Conservation (phyloP, 2,329 filamentous ascomycete species). For the Botryosphaeria dothidea region DNA sequence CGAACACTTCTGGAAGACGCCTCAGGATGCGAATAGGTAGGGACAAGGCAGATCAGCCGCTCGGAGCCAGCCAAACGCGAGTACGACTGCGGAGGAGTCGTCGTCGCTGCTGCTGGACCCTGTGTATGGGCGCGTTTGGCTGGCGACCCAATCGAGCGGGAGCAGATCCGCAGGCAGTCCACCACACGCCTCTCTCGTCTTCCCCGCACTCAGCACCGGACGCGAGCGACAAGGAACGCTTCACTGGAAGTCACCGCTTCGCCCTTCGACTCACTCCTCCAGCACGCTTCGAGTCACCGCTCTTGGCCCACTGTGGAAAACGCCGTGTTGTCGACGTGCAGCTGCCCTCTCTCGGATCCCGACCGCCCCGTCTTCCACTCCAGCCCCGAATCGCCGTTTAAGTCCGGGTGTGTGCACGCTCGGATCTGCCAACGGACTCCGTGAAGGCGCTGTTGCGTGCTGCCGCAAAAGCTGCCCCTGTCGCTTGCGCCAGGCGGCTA, state of each 20-base stretch:
- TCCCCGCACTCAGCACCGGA: not conserved
- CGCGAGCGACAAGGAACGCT: not conserved
- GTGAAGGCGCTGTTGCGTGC: not conserved
- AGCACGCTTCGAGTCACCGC: not conserved
- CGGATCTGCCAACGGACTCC: not conserved
- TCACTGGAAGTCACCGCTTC: not conserved
- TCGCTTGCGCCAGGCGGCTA: not conserved
- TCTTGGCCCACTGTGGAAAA: not conserved
- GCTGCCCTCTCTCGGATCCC: not conserved
- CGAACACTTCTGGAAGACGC: constrained; percentile 4
- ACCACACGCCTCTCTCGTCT: not conserved
- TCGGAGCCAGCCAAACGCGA: too few species aligned
- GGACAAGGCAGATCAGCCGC: not conserved
- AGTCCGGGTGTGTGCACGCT: not conserved
- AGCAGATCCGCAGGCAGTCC: not conserved
- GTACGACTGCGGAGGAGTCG: not conserved
- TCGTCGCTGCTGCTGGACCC: not conserved
- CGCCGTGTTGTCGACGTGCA: not conserved
- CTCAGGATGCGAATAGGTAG: not conserved
- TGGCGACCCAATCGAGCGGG: not conserved
- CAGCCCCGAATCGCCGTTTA: constrained; percentile 2
- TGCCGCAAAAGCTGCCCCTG: not conserved
- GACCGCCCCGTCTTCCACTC: constrained; percentile 9
- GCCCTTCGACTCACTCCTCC: not conserved
- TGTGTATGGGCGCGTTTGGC: not conserved